These are phyloP conservation scores for Dictyophora rubrovolvata DNA, from an alignment of 768 basidiomycete species.

Conservation along the genomic window DNA sequence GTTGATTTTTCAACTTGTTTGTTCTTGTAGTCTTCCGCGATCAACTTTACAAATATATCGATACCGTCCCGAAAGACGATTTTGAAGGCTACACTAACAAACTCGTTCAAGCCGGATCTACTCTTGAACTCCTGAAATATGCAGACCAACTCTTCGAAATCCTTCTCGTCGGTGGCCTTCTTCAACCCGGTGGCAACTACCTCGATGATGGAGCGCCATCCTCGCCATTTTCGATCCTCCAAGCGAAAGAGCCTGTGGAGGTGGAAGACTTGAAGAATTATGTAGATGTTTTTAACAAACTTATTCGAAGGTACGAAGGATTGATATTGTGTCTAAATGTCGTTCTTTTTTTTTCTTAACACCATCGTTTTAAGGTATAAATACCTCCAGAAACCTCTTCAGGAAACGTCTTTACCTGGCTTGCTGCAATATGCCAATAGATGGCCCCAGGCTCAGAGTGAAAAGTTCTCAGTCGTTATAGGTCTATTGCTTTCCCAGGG, in stretches of 20 bases:
- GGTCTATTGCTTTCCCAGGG: constrained; percentile 82
- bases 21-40: constrained; percentile 70
- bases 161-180: constrained; percentile 87
- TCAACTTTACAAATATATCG: constrained; percentile 84
- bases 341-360: constrained; percentile 6
- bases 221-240: constrained; percentile 83
- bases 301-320: constrained; percentile 74
- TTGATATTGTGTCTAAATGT: not conserved
- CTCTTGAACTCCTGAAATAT: constrained; percentile 95
- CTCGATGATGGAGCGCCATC: constrained; percentile 78
- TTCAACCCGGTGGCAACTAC: constrained; percentile 91
- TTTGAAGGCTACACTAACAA: constrained; percentile 77
- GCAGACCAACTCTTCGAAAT: constrained; percentile 94
- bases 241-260: constrained; percentile 67
- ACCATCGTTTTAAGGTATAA: constrained; percentile 61
- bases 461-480: constrained; percentile 73
- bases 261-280: constrained; percentile 87
- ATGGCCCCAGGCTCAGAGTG: constrained; percentile 66
- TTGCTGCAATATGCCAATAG: constrained; percentile 85
- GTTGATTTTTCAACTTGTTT: not conserved
- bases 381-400: constrained; percentile 96
- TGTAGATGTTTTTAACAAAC: constrained; percentile 88
- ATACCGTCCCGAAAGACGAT: constrained; percentile 68
- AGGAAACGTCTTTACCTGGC: constrained; percentile 70
- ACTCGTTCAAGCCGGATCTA: constrained; percentile 83